These are phyloP conservation scores for Candida ponderosae DNA, from an alignment of 805 yeast genomes.

Conservation along the genomic window DNA sequence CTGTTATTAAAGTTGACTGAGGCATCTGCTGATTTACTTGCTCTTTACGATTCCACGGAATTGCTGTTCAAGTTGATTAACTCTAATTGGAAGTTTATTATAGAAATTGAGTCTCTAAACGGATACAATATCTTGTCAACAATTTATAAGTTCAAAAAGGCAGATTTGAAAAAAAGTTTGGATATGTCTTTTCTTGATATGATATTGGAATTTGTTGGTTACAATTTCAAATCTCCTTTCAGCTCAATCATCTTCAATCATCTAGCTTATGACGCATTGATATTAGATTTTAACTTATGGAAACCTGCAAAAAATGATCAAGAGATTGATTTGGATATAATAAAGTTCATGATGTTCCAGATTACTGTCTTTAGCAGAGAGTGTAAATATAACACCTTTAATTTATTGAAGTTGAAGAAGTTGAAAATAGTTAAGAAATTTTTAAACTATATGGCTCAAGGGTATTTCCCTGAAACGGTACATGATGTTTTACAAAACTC, in stretches of 20 bases:
- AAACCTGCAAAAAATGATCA: constrained; percentile 15
- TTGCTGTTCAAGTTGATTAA: constrained; percentile 35
- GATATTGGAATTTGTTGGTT: constrained; percentile 49
- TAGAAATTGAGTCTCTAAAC: constrained; percentile 50
- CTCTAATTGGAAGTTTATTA: constrained; percentile 41
- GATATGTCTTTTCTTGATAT: constrained; percentile 38
- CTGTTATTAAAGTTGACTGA: constrained; percentile 40
- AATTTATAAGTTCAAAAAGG: constrained; percentile 37
- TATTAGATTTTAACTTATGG: constrained; percentile 62
- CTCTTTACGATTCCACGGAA: constrained; percentile 27
- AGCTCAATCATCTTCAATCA: constrained; percentile 53
- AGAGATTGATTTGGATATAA: constrained; percentile 30
- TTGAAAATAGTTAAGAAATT: constrained; percentile 37
- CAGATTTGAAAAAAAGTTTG: constrained; percentile 19
- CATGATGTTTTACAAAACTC: constrained; percentile 31
- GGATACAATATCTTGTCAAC: constrained; percentile 57
- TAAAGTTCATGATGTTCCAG: constrained; percentile 49
- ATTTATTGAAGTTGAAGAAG: constrained; percentile 42
- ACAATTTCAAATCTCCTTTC: constrained; percentile 38
- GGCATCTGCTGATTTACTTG: constrained; percentile 25
- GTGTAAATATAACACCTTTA: constrained; percentile 43
- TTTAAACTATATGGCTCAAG: constrained; percentile 19
- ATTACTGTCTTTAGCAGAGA: constrained; percentile 45
- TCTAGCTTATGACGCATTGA: constrained; percentile 46
- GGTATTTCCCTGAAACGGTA: constrained; percentile 26